These are phyloP conservation scores for Ustilaginoidea virens DNA, from an alignment of 2,329 filamentous ascomycete species.

Conservation along the genomic window DNA sequence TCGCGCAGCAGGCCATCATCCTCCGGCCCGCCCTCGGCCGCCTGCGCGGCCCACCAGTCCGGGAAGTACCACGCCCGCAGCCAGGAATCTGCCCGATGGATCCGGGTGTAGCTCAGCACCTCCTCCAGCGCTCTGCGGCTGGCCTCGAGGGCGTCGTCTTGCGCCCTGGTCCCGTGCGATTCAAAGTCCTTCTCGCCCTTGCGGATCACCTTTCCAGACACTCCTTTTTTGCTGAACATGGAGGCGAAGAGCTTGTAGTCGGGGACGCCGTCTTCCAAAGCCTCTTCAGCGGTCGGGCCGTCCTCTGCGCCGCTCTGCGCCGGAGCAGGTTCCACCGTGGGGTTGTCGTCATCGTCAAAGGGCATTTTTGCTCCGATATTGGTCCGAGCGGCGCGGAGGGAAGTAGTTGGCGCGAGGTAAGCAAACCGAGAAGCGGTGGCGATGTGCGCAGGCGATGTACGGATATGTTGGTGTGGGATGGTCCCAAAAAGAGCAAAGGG, in stretches of 20 bases:
- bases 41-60: constrained; percentile 28
- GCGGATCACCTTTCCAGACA: constrained; percentile 54
- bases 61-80: constrained; percentile 62
- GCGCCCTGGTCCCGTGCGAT: constrained; percentile 71
- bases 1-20: constrained; percentile 21
- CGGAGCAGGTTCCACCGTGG: constrained; percentile 10
- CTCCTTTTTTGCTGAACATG: constrained; percentile 32
- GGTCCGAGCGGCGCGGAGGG: neutral
- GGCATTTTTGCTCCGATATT: constrained; percentile 14
- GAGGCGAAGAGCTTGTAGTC: constrained; percentile 65
- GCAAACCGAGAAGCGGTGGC: too few species aligned
- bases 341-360: constrained; percentile 29
- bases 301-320: constrained; percentile 12
- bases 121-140: constrained; percentile 82
- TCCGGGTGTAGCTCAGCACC: constrained; percentile 61
- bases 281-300: constrained; percentile 30
- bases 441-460: too few species aligned
- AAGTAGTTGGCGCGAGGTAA: too few species aligned
- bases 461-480: too few species aligned
- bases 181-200: constrained; percentile 97
- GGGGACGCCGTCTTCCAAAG: constrained; percentile 64
- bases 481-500: too few species aligned
- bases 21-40: constrained; percentile 4
- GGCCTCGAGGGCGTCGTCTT: constrained; percentile 61
- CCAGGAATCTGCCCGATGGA: constrained; percentile 53